Percentiles rank a stretch among this genome's conserved stretches.
Evolutionary conservation across 1,139 yeast genomes (phyloP).

Genomic region (Saccharomyces hybrid): DNA sequence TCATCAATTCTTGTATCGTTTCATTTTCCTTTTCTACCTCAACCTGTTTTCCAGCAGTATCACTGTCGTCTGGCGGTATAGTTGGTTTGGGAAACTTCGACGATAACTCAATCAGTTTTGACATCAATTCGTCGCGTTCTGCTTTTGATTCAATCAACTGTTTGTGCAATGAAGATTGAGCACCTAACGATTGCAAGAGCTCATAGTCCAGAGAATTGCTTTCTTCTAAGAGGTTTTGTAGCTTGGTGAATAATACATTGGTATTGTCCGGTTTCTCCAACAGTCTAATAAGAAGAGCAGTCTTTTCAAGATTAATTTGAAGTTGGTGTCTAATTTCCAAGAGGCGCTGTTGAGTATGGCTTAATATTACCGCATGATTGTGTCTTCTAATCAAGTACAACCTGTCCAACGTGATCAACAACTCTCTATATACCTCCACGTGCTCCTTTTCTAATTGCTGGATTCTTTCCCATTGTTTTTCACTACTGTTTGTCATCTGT

Average conservation of each 20-base stretch:
- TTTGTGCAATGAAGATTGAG: neutral
- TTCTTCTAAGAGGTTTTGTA: conserved; percentile 11
- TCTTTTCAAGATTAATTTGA: conserved; percentile 23
- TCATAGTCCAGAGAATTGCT: conserved; percentile 10
- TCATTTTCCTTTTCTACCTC: conserved; percentile 9
- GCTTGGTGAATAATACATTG: conserved; percentile 9
- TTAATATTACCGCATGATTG: conserved; percentile 5
- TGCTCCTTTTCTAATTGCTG: conserved; percentile 22
- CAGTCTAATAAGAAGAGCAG: conserved; percentile 19
- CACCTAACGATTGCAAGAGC: conserved; percentile 1
- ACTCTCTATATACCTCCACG: conserved; percentile 18
- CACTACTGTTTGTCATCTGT: neutral
- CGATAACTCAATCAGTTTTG: neutral
- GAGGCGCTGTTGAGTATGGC: conserved; percentile 8
- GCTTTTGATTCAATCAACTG: neutral
- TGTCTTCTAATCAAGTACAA: conserved; percentile 19
- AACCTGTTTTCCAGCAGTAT: conserved; percentile 2
- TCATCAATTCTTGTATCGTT: conserved; percentile 13
- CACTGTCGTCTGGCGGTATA: neutral
- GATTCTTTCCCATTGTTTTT: conserved; percentile 8
- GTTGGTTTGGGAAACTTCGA: neutral
- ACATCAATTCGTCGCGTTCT: neutral
- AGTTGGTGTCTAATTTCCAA: conserved; percentile 19
- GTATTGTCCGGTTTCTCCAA: conserved; percentile 10
- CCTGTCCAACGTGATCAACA: conserved; percentile 20